These are phyloP conservation scores for Plectosphaerella sp. DNA, from an alignment of 2,329 filamentous ascomycete genomes.

Conservation along the genomic window DNA sequence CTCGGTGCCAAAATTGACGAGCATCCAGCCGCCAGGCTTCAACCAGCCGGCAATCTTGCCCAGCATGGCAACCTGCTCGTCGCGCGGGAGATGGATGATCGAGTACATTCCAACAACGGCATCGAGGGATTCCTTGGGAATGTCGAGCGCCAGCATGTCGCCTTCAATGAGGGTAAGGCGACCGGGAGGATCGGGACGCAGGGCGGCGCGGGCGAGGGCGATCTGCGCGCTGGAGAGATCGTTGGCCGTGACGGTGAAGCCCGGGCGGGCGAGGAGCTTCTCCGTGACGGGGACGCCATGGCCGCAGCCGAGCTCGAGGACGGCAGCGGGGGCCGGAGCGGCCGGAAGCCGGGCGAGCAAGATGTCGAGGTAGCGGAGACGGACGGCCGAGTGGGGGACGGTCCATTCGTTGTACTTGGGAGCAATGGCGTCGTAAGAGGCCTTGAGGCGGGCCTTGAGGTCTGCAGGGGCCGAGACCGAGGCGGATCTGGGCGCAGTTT, in stretches of 20 bases:
- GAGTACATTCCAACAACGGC: constrained; percentile 49
- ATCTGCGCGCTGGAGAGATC: constrained; percentile 37
- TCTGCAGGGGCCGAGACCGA: constrained; percentile 13
- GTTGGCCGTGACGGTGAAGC: constrained; percentile 27
- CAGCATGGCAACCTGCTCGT: constrained; percentile 43
- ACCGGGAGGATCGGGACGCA: constrained; percentile 3
- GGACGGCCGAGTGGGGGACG: constrained; percentile 19
- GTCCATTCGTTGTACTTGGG: constrained; percentile 35
- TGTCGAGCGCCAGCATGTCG: constrained; percentile 33
- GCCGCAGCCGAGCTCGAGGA: constrained; percentile 39
- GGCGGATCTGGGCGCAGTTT: neutral
- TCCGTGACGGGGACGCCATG: constrained; percentile 30
- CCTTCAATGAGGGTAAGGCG: constrained; percentile 24
- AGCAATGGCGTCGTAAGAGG: constrained; percentile 34
- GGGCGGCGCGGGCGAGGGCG: constrained; percentile 14
- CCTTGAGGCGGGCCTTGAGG: constrained; percentile 32
- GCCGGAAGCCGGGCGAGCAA: constrained; percentile 20
- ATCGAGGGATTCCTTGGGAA: constrained; percentile 31
- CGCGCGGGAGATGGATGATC: constrained; percentile 48
- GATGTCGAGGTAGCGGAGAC: constrained; percentile 26
- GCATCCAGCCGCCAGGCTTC: constrained; percentile 43
- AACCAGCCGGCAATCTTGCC: constrained; percentile 41
- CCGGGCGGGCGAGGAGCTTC: constrained; percentile 22
- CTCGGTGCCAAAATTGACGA: constrained; percentile 39
- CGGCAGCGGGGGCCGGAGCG: constrained; percentile 5